These are phyloP conservation scores for Plantago elongata DNA, from an alignment of 257 asterid species.

Conservation along the genomic window DNA sequence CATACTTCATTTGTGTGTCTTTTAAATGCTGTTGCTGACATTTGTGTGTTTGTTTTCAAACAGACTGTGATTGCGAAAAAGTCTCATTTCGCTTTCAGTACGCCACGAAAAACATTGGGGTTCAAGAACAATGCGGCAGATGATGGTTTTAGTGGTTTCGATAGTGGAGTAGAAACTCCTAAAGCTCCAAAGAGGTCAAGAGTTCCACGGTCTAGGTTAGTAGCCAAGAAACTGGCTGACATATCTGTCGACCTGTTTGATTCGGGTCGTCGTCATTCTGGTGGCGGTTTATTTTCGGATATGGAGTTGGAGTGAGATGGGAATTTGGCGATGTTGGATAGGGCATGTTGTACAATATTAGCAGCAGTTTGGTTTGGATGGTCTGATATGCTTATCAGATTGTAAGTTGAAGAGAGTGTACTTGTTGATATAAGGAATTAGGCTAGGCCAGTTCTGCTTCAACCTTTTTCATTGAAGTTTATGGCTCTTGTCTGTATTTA, in stretches of 20 bases:
- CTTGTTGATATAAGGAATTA: slow-evolving; percentile 1
- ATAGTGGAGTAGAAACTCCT: slow-evolving; percentile 1
- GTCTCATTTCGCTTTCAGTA: slow-evolving; percentile 55
- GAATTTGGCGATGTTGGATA: slow-evolving; percentile 10
- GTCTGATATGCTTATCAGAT: neutral
- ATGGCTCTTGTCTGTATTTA: slow-evolving; percentile 22
- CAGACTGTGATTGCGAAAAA: slow-evolving; percentile 57
- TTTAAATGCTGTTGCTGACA: neutral
- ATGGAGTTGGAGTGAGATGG: slow-evolving; percentile 24
- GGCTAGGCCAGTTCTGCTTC: slow-evolving; percentile 30
- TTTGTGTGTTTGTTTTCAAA: neutral
- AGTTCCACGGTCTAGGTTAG: slow-evolving; percentile 22
- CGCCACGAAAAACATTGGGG: slow-evolving; percentile 31
- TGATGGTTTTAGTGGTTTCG: neutral
- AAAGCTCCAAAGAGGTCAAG: slow-evolving; percentile 7
- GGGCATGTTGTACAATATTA: slow-evolving; percentile 4
- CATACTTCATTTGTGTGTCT: too few species aligned
- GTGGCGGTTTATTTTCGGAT: slow-evolving; percentile 18
- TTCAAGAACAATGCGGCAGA: slow-evolving; percentile 5
- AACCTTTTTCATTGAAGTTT: slow-evolving; percentile 44
- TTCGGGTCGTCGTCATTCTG: slow-evolving; percentile 9
- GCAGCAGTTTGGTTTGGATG: neutral
- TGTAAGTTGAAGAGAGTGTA: neutral
- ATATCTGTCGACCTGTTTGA: slow-evolving; percentile 46
- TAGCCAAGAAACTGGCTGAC: slow-evolving; percentile 42